Base-by-base conservation (phyloP, 352 stramenopile species). In the Globisporangium megalacanthum region DNA sequence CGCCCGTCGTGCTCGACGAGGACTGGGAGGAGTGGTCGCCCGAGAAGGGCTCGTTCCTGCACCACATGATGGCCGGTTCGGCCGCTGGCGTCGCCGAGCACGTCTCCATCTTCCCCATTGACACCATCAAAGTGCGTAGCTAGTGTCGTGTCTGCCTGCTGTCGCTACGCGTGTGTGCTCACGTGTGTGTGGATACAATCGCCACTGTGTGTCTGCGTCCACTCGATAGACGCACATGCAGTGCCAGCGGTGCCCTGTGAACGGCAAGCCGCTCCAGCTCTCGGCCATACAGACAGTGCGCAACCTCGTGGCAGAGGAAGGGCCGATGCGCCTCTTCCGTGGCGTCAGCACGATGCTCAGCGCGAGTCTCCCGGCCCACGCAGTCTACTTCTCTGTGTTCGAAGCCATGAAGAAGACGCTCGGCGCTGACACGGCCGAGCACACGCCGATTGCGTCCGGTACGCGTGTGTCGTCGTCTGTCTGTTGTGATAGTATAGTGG, bases 41-140 rank as follows among this genome's bases (percentile, higher is more conserved):
- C 33, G 83, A 95, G 63, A 95, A 94, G 59, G 86, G 89, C 13
- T 97, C 91, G 14, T 99, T 98, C 77, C 69, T 89, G 57, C 75
- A 96, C 62, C 96, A 99, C 75, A 98, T 97, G 74, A 62, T 98
- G 17, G 95, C 96, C 14, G 95, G 95, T 17, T 98, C 88, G 37
- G 77, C 96, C 48, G 97, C 97, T 7, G 97, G 97, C 52, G 90
- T 99, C 39, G 90, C 94, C 14, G 97, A 99, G 77, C 97, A 99
- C 73, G 90, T 96, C 31, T 86, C 96, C 41, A 97, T 99, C 56
- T 99, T 99, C 76, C 97, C 97, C 19, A 89, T 98, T 59, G 83
- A 94, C 65, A 94, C 83, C 1, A 75, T 94, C 58, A 94, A 94
- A 63, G 82, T 92, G 62, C 35, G 62, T 57, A 5, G 44, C 19